phyloP scores from a whole-genome alignment of 2,329 filamentous ascomycete genomes.

The Neodidymelliopsis sp. region DNA sequence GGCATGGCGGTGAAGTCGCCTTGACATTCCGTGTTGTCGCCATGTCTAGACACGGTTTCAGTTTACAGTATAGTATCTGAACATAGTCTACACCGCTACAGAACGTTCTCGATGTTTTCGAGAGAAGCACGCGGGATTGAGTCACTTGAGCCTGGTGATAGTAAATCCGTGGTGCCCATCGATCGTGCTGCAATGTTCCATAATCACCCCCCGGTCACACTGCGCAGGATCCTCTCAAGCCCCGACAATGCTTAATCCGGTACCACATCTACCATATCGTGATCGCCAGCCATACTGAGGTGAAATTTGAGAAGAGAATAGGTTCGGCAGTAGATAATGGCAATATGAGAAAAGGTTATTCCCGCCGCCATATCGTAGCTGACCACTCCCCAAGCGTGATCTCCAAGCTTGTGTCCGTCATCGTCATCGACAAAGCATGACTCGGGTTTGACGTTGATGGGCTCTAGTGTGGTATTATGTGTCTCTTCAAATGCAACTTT shows the following conservation, averaged over 20 bases:
- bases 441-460: too few species aligned
- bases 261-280: conserved; percentile 1
- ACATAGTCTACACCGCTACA: neutral
- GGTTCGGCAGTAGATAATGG: conserved; percentile 19
- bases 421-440: too few species aligned
- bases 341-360: neutral
- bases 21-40: neutral
- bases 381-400: neutral
- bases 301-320: conserved; percentile 4
- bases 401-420: neutral
- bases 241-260: conserved; percentile 3
- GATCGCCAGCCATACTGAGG: conserved; percentile 5
- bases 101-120: neutral
- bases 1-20: conserved; percentile 3
- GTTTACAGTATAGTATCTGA: neutral
- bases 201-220: conserved; percentile 7
- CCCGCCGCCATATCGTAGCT: neutral
- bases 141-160: neutral
- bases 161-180: too few species aligned
- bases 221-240: neutral
- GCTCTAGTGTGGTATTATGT: too few species aligned
- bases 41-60: neutral
- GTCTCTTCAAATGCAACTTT: too few species aligned
- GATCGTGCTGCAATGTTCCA: conserved; percentile 1
- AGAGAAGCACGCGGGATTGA: too few species aligned